Conservation (phyloP, 768 basidiomycete species). For the Russula brevipes region DNA sequence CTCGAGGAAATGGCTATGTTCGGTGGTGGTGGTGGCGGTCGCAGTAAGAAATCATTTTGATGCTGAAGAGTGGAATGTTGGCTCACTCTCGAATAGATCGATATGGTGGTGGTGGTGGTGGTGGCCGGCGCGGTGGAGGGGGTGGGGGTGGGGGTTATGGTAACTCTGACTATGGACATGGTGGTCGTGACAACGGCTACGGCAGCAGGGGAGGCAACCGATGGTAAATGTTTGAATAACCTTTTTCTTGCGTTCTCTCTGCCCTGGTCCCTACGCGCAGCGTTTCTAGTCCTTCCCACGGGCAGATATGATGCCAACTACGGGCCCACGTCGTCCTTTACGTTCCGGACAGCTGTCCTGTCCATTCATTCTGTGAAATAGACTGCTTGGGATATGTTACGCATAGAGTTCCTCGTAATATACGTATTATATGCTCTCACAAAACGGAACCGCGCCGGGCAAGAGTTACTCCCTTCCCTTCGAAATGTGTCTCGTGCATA, state of each 20-base stretch:
- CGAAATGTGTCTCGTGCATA: too few relatives aligned
- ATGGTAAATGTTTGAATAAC: slow-evolving; percentile 28
- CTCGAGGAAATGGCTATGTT: slow-evolving; percentile 91
- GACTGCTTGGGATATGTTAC: slow-evolving; percentile 15
- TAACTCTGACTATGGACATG: slow-evolving; percentile 41
- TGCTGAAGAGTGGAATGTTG: not conserved
- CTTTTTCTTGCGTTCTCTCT: not conserved
- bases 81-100: slow-evolving; percentile 44
- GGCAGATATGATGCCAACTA: not conserved
- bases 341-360: not conserved
- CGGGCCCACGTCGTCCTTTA: slow-evolving; percentile 1
- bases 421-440: not conserved
- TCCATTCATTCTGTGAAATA: slow-evolving; percentile 15
- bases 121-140: slow-evolving; percentile 43
- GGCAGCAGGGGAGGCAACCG: slow-evolving; percentile 30
- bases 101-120: slow-evolving; percentile 45
- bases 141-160: slow-evolving; percentile 37
- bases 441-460: too few relatives aligned
- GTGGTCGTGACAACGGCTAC: slow-evolving; percentile 41
- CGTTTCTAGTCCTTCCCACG: not conserved
- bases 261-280: not conserved
- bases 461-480: too few relatives aligned
- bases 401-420: slow-evolving; percentile 19
- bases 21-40: slow-evolving; percentile 73
- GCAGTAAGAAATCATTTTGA: slow-evolving; percentile 43